A percentile compares a stretch with the other conserved stretches of the same genome.
Evolutionary conservation across 331 rosid species (phyloP).

Genomic region (Telfairia occidentalis): DNA sequence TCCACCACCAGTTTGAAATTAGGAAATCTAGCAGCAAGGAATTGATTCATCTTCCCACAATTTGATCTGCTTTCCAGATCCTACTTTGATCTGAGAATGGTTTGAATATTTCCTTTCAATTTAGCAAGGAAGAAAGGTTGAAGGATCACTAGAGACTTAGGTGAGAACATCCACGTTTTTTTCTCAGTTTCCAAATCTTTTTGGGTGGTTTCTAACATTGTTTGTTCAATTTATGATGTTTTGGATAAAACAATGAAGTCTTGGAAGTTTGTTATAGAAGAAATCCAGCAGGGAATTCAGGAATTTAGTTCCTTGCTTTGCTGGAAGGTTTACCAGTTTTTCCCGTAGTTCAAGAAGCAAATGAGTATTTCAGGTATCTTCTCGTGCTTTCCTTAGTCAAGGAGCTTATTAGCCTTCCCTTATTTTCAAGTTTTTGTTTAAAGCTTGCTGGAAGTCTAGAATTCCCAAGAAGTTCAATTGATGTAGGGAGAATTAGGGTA

Average conservation of each 20-base stretch:
- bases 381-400: neutral
- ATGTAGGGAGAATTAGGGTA: no score
- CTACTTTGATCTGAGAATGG: neutral
- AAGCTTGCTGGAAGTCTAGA: neutral
- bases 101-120: neutral
- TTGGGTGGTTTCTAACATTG: neutral
- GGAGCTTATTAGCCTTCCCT: neutral
- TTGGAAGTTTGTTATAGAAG: neutral
- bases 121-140: no score
- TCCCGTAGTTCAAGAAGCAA: neutral
- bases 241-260: neutral
- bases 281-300: neutral
- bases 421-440: neutral
- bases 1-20: neutral
- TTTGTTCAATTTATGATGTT: neutral
- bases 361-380: neutral
- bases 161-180: no score
- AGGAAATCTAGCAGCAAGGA: neutral
- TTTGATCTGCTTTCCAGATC: neutral
- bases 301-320: conserved; percentile 1
- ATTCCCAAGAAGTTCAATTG: neutral
- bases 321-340: neutral
- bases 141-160: no score
- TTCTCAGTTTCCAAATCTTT: neutral
- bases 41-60: neutral